Percentiles rank a stretch among this genome's conserved stretches.
phyloP scores from a whole-genome alignment of 495 filamentous ascomycete genomes.

The Tuber brumale region DNA sequence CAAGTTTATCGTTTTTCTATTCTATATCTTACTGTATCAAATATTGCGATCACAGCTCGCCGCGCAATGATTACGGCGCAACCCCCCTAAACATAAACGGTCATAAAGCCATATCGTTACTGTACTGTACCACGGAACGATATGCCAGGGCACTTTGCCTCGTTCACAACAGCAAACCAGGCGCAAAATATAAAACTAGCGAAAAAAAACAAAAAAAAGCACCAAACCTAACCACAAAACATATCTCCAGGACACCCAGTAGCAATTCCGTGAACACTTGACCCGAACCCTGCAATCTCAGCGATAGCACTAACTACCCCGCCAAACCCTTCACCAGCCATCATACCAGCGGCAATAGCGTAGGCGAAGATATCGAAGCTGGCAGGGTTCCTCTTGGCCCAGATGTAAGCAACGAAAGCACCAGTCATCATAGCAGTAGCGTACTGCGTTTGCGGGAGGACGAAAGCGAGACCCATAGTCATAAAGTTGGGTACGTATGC shows the following conservation, averaged over 20 bases:
- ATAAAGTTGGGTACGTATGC: conserved; percentile 62
- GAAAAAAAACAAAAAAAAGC: conserved; percentile 5
- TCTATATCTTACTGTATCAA: background rate
- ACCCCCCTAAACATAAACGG: background rate
- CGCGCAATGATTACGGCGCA: background rate
- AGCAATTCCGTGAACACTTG: conserved; percentile 46
- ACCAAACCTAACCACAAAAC: conserved; percentile 39
- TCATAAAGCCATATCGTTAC: background rate
- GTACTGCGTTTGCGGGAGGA: conserved; percentile 54
- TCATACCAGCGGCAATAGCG: conserved; percentile 60
- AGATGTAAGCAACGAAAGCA: conserved; percentile 52
- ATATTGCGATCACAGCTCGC: background rate
- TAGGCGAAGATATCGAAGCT: conserved; percentile 60
- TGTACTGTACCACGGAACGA: background rate
- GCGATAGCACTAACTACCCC: conserved; percentile 56
- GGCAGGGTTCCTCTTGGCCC: conserved; percentile 53
- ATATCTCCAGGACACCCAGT: conserved; percentile 48
- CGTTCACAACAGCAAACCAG: background rate
- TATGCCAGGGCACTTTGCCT: background rate
- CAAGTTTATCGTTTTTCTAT: background rate
- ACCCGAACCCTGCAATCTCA: conserved; percentile 51
- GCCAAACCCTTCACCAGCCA: conserved; percentile 62
- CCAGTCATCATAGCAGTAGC: conserved; percentile 56
- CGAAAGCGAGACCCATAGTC: conserved; percentile 58
- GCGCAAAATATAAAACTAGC: background rate